Evolutionary conservation across 805 yeast species (phyloP), one percentile per base, ranked within the genome.

Genomic region (Phaffomyces antillensis): DNA sequence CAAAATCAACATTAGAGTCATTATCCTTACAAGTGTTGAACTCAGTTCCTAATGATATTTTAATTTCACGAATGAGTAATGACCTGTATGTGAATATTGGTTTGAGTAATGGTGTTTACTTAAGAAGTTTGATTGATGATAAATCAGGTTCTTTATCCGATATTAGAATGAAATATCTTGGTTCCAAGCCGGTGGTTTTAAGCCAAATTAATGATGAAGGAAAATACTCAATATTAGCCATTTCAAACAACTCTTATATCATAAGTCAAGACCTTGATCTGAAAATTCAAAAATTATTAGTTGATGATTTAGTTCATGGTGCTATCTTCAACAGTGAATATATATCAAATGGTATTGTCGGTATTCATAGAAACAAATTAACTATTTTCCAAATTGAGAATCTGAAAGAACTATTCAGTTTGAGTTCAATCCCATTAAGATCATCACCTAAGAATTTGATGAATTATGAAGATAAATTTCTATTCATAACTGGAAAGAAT

Each of bases 81-180:
- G 41, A 46, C 8, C 48, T 66, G 4, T 71, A 66, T 47, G 71
- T 86, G 11, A 95, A 89, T 61, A 74, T 88, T 41, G 97, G 97
- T 2, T 71, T 89, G 70, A 73, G 66, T n/a, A 86, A 81, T 60
- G 98, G 98, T 18, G 77, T 90, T 2, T 87, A 83, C 63, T 80
- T 81, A 2, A 67, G 82, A 16, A 75, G 87, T 0, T 63, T 67
- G 7, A 53, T 89, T 34, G 87, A 85, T 55, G 56, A 60, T 0
- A 54, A 65, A 5, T 69, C 82, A 4, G 96, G 96, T 4, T 71
- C 77, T 18, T 59, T 83, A 13, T 66, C 75, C 1, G 82, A 83
- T 51, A 76, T 88, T 1, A 70, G 83, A 53, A 77, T 79, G 16
- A 80, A 82, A 55, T 88, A 83, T 56, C 60, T 87, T 26, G 98